Base-by-base conservation (phyloP, 352 stramenopile genomes). In the Globisporangium recalcitrans region DNA sequence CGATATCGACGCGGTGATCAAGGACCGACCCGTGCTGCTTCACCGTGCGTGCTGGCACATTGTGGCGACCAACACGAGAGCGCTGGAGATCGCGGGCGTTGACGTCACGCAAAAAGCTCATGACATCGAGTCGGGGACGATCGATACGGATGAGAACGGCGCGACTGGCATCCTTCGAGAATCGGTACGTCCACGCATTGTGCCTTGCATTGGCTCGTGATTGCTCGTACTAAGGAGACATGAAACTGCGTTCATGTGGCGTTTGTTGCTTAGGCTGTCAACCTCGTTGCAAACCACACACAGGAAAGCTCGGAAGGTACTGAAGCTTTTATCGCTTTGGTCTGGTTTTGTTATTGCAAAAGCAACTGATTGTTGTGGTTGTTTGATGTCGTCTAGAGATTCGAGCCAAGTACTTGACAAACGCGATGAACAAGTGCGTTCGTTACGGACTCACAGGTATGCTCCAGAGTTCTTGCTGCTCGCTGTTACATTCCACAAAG, bases 1-100 rank as follows among this genome's bases (percentile, higher is more conserved):
- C 31, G 85, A 95, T 51, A 77, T 97, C 13, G 90, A 97, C 64
- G 74, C 70, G 0, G 83, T 93, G 55, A 71, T 94, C 19, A 68
- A 62, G 5, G 71, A 75, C 51, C 82, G 82, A 0, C 87, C 87
- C 0, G 80, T 96, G 34, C 63, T 96, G 47, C 72, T 97, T 16
- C 91, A 95, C 65, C 86, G 90, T n/a, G 81, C 75, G 2, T 97
- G 90, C 55, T 97, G 86, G 86, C 90, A 97, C 61, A 94, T 96
- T 63, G 80, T 80, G 31, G 85, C 88, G 1, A 87, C 84, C 38
- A 97, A 95, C 61, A 92, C 85, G 13, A 89, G 85, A 59, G 90
- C 90, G 29, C 70, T 96, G 7, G 82, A 93, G 51, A 70, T 89
- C 38, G 78, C 78, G 6, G 78, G 75, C 14, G 64, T 93, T 19